Evolutionary conservation across 306 rosid species (phyloP).

Genomic region (Fagus sylvatica): DNA sequence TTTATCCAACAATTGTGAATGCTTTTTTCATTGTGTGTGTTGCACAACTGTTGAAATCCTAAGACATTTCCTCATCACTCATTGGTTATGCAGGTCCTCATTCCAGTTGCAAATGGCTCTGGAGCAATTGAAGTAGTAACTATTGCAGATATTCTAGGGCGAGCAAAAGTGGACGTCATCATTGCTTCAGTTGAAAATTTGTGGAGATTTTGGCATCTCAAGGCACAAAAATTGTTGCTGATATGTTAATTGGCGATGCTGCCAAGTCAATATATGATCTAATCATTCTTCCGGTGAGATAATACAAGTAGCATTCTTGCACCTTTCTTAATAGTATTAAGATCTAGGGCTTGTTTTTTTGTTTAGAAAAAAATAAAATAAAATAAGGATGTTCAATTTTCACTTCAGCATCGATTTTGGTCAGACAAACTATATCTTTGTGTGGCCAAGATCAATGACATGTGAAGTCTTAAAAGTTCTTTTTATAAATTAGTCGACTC

Average conservation of each 20-base stretch:
- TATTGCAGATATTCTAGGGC: slow-evolving; percentile 70
- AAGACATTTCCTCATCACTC: background rate
- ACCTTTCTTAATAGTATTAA: background rate
- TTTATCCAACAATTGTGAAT: background rate
- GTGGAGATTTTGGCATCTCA: too few species aligned
- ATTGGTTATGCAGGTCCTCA: slow-evolving; percentile 54
- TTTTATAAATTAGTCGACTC: background rate
- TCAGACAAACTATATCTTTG: background rate
- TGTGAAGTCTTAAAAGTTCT: background rate
- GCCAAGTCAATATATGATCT: slow-evolving; percentile 68
- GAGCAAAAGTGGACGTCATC: slow-evolving; percentile 36
- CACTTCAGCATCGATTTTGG: background rate
- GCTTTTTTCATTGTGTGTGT: background rate
- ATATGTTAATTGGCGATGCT: slow-evolving; percentile 50
- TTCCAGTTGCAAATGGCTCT: slow-evolving; percentile 89
- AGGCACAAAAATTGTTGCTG: too few species aligned
- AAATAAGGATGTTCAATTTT: background rate
- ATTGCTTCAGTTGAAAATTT: too few species aligned
- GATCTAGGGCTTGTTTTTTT: background rate
- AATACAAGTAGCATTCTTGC: slow-evolving; percentile 16
- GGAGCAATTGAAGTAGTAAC: slow-evolving; percentile 88
- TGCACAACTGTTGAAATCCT: background rate
- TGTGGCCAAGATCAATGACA: background rate
- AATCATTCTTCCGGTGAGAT: slow-evolving; percentile 81
- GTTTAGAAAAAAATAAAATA: background rate